Percentiles rank a stretch among this genome's conserved stretches.
These are phyloP conservation scores for Nitzschia inconspicua DNA, from an alignment of 108 stramenopile genomes.

Conservation along the genomic window DNA sequence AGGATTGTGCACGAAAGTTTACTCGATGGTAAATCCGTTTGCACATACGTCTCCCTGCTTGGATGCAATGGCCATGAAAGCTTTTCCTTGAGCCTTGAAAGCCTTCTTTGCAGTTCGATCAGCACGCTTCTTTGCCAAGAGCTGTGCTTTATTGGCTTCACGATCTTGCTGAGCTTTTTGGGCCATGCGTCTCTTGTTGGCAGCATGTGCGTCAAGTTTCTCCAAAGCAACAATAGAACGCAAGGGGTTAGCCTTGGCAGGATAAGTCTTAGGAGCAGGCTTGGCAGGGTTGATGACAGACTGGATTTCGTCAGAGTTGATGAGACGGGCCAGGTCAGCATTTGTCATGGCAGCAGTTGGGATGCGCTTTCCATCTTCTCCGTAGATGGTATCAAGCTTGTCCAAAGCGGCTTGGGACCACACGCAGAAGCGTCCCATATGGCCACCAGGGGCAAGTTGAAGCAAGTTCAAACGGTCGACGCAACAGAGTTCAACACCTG, in stretches of 20 bases:
- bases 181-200: conserved; percentile 76
- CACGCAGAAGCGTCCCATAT: conserved; percentile 98
- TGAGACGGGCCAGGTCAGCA: conserved; percentile 97
- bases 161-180: conserved; percentile 57
- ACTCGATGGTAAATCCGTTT: conserved; percentile 67
- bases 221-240: conserved; percentile 80
- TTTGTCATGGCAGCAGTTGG: conserved; percentile 94
- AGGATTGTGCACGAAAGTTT: conserved; percentile 12
- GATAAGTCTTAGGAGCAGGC: conserved; percentile 51
- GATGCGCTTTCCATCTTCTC: conserved; percentile 80
- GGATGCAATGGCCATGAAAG: conserved; percentile 68
- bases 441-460: conserved; percentile 98
- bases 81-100: conserved; percentile 74
- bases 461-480: conserved; percentile 96
- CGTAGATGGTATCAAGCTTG: conserved; percentile 92
- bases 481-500: conserved; percentile 95
- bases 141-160: conserved; percentile 59
- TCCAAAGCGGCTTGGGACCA: conserved; percentile 98
- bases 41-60: conserved; percentile 84
- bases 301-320: conserved; percentile 98
- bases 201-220: conserved; percentile 94
- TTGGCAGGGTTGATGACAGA: conserved; percentile 90
- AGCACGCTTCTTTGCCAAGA: conserved; percentile 56
- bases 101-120: conserved; percentile 59
- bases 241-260: conserved; percentile 96